phyloP scores from a whole-genome alignment of 2,329 filamentous ascomycete genomes.

The Microthyrium microscopicum region DNA sequence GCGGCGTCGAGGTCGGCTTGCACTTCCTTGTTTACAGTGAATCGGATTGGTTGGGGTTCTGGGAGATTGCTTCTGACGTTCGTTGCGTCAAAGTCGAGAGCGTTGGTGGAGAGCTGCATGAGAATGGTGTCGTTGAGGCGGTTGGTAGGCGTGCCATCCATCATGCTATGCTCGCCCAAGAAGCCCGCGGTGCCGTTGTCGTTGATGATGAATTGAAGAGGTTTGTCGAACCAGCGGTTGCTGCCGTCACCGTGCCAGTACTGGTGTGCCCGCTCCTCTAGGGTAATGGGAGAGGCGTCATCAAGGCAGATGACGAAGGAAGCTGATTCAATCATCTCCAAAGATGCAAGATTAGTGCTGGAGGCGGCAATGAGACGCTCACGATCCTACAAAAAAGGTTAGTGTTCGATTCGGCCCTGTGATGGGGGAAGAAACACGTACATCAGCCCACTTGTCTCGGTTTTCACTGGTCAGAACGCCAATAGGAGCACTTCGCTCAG shows the following conservation, averaged over 20 bases:
- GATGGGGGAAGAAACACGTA: slow-evolving; percentile 14
- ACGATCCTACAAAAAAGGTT: slow-evolving; percentile 32
- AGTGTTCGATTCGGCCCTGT: background rate
- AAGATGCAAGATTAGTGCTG: slow-evolving; percentile 57
- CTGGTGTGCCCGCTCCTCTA: slow-evolving; percentile 85
- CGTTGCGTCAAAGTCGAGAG: slow-evolving; percentile 73
- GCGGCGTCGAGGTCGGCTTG: slow-evolving; percentile 66
- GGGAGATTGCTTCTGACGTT: slow-evolving; percentile 66
- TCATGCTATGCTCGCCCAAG: slow-evolving; percentile 98
- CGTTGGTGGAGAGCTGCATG: slow-evolving; percentile 82
- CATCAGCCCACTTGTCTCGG: slow-evolving; percentile 82
- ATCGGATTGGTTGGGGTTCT: slow-evolving; percentile 61
- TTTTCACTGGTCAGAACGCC: slow-evolving; percentile 82
- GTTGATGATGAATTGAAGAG: slow-evolving; percentile 92
- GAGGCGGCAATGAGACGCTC: slow-evolving; percentile 59
- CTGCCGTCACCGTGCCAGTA: slow-evolving; percentile 97
- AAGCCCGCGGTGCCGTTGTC: slow-evolving; percentile 96
- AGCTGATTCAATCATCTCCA: slow-evolving; percentile 72
- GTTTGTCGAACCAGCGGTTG: slow-evolving; percentile 98
- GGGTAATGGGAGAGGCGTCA: slow-evolving; percentile 75
- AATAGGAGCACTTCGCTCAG: slow-evolving; percentile 55
- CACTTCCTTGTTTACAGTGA: slow-evolving; percentile 59
- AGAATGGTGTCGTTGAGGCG: slow-evolving; percentile 91
- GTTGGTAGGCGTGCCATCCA: slow-evolving; percentile 97
- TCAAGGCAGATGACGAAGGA: slow-evolving; percentile 90